A percentile compares a stretch with the other conserved stretches of the same genome.
Conservation (phyloP, 176 grass and related monocot genomes). For the Triticum timopheevii region DNA sequence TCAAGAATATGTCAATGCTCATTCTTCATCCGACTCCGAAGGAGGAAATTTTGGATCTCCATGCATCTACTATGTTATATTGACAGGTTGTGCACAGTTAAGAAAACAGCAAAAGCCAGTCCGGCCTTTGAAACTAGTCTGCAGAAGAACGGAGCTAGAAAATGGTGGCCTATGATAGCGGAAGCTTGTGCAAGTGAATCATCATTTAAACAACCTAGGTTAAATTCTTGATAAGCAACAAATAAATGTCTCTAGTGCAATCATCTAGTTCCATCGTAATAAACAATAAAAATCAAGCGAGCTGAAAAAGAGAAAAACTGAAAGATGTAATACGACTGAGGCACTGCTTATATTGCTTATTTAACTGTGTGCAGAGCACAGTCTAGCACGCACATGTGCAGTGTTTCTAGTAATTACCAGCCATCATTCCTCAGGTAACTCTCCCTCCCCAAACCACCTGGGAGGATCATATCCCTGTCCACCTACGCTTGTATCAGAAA, state of each 20-base stretch:
- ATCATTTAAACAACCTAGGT: background rate
- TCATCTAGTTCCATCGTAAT: background rate
- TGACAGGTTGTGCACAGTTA: background rate
- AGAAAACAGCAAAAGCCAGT: constrained; percentile 4
- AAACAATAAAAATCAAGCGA: background rate
- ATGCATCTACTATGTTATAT: background rate
- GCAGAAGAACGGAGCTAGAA: background rate
- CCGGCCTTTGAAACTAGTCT: background rate
- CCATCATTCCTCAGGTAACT: constrained; percentile 40
- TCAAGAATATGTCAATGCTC: background rate
- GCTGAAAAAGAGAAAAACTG: background rate
- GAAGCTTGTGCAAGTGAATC: background rate
- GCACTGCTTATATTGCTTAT: background rate
- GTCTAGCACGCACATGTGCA: background rate
- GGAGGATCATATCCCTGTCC: constrained; percentile 85
- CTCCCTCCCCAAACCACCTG: constrained; percentile 80
- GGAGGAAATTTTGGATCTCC: background rate
- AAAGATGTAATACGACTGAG: background rate
- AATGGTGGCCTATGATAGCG: background rate
- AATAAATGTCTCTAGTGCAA: background rate
- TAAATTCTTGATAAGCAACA: background rate
- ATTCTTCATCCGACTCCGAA: background rate
- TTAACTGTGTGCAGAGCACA: background rate
- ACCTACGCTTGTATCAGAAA: constrained; percentile 42
- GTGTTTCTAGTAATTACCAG: constrained; percentile 20